Base-by-base conservation (phyloP, 371 early-diverging fungal species). In the Syncephalastrum sp. region DNA sequence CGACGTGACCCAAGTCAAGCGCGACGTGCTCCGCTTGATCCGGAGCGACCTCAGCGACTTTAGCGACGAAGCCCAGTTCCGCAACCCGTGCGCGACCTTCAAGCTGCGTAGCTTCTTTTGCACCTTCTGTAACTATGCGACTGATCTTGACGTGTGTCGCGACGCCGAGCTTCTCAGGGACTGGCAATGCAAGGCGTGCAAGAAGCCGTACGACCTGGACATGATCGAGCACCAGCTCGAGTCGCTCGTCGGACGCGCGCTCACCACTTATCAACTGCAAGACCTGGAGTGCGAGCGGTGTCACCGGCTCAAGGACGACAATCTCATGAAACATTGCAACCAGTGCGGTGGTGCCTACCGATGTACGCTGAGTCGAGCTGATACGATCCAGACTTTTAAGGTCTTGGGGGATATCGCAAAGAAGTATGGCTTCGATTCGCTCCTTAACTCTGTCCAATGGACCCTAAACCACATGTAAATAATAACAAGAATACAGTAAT, bases 101-200 rank as follows among this genome's bases (percentile, higher is more conserved):
- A 81, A 87, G 38, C 66, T 98, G 19, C 75, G 84, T 1, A 89
- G 90, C n/a, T 85, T 96, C 16, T 86, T 93, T 21, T 98, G 98
- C 67, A 80, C 82, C 33, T 90, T 82, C 56, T 98, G 98, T 69
- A 87, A 88, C 60, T 81, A 81, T 57, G 79, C 85, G 46, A 81
- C 87, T 5, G 96, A 98, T 68, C 66, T 97, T 49, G 96, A 98
- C 68, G 83, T 98, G 56, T 93, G 93, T 53, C 84, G 94, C 19
- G 94, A 96, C 55, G 77, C 78, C 33, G 86, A 83, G 44, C 55
- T 91, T 52, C 56, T 88, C 57, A 68, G 33, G 54, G 64, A 59
- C 33, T 79, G 66, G 81, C 65, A 52, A 6, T 81, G 97, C 63
- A 72, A 81, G 25, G 85, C 74, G 10, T 96, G 96, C 61, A 72